A percentile compares a stretch with the other conserved stretches of the same genome.
Conservation (phyloP, 805 yeast genomes). For the Jamesozyma lodderae region DNA sequence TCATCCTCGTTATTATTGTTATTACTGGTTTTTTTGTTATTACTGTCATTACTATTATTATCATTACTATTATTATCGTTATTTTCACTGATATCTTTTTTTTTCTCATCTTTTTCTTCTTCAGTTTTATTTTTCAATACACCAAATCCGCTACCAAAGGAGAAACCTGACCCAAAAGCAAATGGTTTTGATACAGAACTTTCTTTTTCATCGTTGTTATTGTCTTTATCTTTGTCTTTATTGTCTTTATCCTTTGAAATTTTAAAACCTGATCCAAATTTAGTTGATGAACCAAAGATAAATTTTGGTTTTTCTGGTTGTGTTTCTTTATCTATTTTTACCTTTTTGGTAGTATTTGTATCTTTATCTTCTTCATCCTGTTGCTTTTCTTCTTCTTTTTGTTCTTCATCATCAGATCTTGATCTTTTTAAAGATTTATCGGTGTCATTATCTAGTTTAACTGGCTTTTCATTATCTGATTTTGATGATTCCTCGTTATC, state of each 20-base stretch:
- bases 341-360: too few relatives aligned
- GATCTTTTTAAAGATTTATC: slow-evolving; percentile 5
- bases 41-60: slow-evolving; percentile 1
- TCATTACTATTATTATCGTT: slow-evolving; percentile 6
- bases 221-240: background rate
- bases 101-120: slow-evolving; percentile 8
- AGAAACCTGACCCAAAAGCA: slow-evolving; percentile 39
- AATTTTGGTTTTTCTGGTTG: slow-evolving; percentile 34
- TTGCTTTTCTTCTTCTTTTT: slow-evolving; percentile 3
- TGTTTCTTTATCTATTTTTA: background rate
- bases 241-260: slow-evolving; percentile 6
- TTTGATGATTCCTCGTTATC: background rate
- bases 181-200: slow-evolving; percentile 14
- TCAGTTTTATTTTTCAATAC: slow-evolving; percentile 15
- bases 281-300: slow-evolving; percentile 47
- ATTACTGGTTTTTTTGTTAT: background rate
- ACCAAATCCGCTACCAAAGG: slow-evolving; percentile 33
- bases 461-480: background rate
- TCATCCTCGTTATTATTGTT: slow-evolving; percentile 14
- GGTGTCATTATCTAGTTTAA: background rate
- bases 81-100: slow-evolving; percentile 2
- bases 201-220: slow-evolving; percentile 3
- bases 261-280: slow-evolving; percentile 37
- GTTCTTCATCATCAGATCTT: slow-evolving; percentile 18
- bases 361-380: background rate